Evolutionary conservation across 2,329 filamentous ascomycete genomes (phyloP), one percentile per base, ranked within the genome.

Genomic region (Botrytis hyacinthi): DNA sequence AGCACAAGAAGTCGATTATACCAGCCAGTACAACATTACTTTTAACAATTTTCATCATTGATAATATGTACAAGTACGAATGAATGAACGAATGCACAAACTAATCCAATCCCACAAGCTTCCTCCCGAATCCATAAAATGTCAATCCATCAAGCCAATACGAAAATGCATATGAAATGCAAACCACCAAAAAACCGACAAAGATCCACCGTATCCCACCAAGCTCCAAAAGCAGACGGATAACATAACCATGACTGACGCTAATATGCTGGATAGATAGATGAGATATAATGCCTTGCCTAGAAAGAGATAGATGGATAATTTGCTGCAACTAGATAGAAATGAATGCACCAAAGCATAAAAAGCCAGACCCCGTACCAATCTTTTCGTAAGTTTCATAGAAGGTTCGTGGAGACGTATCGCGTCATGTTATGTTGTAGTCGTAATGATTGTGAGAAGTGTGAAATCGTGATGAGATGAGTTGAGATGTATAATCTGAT

Each of bases 401-500:
- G 8, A n/a, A 51, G 35, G 12, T 29, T 63, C 26, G 44, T 51
- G 20, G 7, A 22, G 18, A 54, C 48, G 26, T n/a, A 22, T 51
- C n/a, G 26, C 14, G 26, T 54, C 14, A 32, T 32, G 48, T 51
- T 26, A 51, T 51, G 51, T 57, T 57, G 51, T 57, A 29, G 51
- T 57, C n/a, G 51, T 51, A 67, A 51, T 67, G 63, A 51, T 67
- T 26, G 63, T 67, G 18, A 67, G 46, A 51, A 67, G 46, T 40
- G n/a, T 67, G 63, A 51, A 37, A 40, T 51, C 44, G 63, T 67
- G 14, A 51, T 48, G 44, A 66, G 32, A 62, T 62, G 37, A 42
- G 60, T n/a, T 35, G 61, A 61, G 60, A 29, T 42, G 26, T 44
- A 18, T 22, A 20, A 44, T 29, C 40, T 63, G 61, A 63, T 63